These are phyloP conservation scores for Paracorniculantispora psalliotae DNA, from an alignment of 2,329 filamentous ascomycete genomes.

Conservation along the genomic window DNA sequence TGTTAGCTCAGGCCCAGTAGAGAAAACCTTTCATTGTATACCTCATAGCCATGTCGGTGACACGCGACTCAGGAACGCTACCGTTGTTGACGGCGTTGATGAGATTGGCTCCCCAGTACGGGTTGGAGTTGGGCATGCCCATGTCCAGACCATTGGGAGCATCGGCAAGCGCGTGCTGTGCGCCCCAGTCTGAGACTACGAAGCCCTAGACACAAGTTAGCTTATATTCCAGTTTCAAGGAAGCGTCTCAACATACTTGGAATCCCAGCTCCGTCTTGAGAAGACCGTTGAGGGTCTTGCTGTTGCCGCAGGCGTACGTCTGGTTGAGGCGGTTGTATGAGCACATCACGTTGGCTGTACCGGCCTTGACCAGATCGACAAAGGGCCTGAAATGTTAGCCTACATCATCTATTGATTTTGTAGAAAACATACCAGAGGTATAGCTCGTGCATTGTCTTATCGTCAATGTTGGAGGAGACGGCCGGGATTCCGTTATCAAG, in stretches of 20 bases:
- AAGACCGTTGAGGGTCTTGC: constrained; percentile 60
- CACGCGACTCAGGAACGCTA: constrained; percentile 46
- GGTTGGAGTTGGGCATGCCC: constrained; percentile 54
- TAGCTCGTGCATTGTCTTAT: constrained; percentile 56
- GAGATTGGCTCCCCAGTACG: constrained; percentile 49
- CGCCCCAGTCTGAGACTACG: constrained; percentile 63
- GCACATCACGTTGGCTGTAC: constrained; percentile 54
- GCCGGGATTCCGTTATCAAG: constrained; percentile 54
- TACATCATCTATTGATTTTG: background rate
- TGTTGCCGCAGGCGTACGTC: constrained; percentile 68
- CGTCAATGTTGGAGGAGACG: constrained; percentile 55
- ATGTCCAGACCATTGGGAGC: constrained; percentile 65
- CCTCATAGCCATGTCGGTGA: constrained; percentile 57
- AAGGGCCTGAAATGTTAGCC: constrained; percentile 49
- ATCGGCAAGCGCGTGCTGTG: constrained; percentile 59
- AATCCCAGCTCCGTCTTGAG: constrained; percentile 59
- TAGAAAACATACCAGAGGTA: constrained; percentile 54
- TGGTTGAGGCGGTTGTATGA: constrained; percentile 69
- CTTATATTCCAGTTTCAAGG: background rate
- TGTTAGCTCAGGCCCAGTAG: background rate
- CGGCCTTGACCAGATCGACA: constrained; percentile 59
- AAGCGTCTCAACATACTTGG: constrained; percentile 23
- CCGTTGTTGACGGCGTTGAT: constrained; percentile 56
- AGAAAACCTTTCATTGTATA: background rate
- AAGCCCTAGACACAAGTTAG: constrained; percentile 42